A percentile compares a stretch with the other conserved stretches of the same genome.
phyloP scores from a whole-genome alignment of 805 yeast species.

The Wickerhamiella australiensis region DNA sequence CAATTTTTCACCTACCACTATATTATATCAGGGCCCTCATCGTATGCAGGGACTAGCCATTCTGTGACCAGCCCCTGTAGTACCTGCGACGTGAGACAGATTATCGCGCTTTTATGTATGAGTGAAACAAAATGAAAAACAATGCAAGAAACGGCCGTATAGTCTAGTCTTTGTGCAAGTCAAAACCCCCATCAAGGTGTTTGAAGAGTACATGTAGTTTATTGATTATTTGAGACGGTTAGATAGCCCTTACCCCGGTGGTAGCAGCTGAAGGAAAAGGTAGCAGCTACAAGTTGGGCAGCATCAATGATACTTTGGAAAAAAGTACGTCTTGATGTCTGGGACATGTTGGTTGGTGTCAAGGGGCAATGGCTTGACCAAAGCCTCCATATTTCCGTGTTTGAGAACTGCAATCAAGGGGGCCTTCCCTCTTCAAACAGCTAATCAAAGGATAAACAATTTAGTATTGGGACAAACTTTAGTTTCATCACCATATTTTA shows the following conservation, averaged over 20 bases:
- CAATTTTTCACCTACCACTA: too few species aligned
- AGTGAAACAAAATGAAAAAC: not conserved
- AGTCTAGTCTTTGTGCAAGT: not conserved
- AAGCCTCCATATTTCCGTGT: not conserved
- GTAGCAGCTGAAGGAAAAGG: not conserved
- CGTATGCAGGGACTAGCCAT: constrained; percentile 1
- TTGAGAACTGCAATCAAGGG: not conserved
- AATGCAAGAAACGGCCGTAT: not conserved
- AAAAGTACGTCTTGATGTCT: not conserved
- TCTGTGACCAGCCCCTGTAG: constrained; percentile 3
- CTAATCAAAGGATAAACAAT: not conserved
- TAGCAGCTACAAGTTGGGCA: not conserved
- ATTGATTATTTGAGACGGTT: not conserved
- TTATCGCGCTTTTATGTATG: not conserved
- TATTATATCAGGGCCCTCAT: too few species aligned
- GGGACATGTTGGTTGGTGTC: not conserved
- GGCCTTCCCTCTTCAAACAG: not conserved
- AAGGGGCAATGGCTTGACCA: not conserved
- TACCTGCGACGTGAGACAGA: constrained; percentile 3
- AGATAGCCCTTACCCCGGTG: not conserved
- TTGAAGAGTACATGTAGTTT: not conserved
- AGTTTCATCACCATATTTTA: not conserved
- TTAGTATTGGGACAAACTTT: not conserved
- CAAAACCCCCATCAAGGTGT: not conserved
- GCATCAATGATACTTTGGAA: not conserved